Base-by-base conservation (phyloP, 106 monocot species). In the Acorus calamus region DNA sequence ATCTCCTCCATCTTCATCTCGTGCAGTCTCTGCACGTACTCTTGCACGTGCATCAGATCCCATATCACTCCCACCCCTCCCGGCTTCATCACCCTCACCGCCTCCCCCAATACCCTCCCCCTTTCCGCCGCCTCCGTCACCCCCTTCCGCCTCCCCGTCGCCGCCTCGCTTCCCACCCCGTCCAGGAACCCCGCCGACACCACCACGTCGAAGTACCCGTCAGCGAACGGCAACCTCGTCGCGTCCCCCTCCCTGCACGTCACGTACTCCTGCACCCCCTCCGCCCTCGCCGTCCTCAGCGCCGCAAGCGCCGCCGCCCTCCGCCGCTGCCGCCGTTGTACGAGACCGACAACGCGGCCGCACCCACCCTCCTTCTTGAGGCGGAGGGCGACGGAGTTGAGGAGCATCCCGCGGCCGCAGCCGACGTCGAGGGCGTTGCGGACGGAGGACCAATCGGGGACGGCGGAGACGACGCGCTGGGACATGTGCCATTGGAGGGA, bases 161-260 rank as follows among this genome's bases (percentile, higher is more conserved):
- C n/a, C 8, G 55, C 44, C 12, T 28, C 61, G 49, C 59, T 57
- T 10, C 77, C 80, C 3, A 77, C 50, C 8, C 60, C 58, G 66
- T 69, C 79, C 43, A 81, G 65, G 52, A 78, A 73, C 64, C 72
- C 61, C 13, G 81, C 77, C 47, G 79, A 79, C 59, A 86, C 79
- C 48, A 82, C 82, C 43, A 82, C 86, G 54, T 79, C 82, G 73
- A 82, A 82, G 61, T 60, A 72, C 3, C 63, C 71, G 66, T 82
- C 86, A 0, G 79, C 45, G 62, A 86, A 86, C 9, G 86, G 86
- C 7, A 86, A 64, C 44, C 55, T 44, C 46, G 79, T 46, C 5
- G 76, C 70, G 52, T 86, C 86, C 11, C 82, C 86, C 57, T 89
- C 89, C 2, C 89, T 68, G 74, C 89, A 82, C 4, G 89, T 89